Base-by-base conservation (phyloP, 2,329 filamentous ascomycete genomes). In the Verticillium dahliae region DNA sequence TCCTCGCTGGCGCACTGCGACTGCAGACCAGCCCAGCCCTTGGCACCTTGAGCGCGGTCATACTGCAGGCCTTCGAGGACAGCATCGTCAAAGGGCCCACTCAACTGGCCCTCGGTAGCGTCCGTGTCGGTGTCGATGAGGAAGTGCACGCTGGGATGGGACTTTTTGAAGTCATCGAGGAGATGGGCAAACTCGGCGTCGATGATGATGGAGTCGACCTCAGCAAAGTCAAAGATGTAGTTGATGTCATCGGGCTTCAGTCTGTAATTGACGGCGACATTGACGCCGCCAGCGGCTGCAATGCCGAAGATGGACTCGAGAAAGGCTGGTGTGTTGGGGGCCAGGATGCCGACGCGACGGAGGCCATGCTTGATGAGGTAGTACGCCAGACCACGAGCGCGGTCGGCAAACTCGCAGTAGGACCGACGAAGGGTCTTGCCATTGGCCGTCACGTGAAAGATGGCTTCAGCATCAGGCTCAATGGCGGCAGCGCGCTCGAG, bases 261-360 rank as follows among this genome's bases (percentile, higher is more conserved):
- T 64, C 81, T 72, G 68, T 84, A 84, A 69, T 86, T 86, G 34
- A 75, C 83, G 1, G 83, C 83, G 60, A 97, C 90, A 64, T 92
- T 86, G 31, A 96, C 85, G 7, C 82, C 90, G 1, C 92, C 92
- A 0, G 90, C 90, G 1, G 90, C 93, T 1, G 88, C 88, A 67
- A 97, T 89, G 1, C 90, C 95, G 71, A 91, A 99, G 64, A 97
- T 91, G 6, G 87, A 85, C 76, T 98, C 94, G 34, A 99, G 80
- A 69, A 98, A 98, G 0, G 93, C 93, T 0, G 95, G 95, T 1
- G 95, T 99, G 73, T 99, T 99, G 3, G 95, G 91, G 9, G 87
- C 88, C 11, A 99, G 80, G 57, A 99, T 88, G 6, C 95, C 95
- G 6, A 98, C 90, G 63, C 90, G 84, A 69, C 86, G 89, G 70